These are phyloP conservation scores for Metschnikowia corniflorae DNA, from an alignment of 805 yeast species.

Conservation along the genomic window DNA sequence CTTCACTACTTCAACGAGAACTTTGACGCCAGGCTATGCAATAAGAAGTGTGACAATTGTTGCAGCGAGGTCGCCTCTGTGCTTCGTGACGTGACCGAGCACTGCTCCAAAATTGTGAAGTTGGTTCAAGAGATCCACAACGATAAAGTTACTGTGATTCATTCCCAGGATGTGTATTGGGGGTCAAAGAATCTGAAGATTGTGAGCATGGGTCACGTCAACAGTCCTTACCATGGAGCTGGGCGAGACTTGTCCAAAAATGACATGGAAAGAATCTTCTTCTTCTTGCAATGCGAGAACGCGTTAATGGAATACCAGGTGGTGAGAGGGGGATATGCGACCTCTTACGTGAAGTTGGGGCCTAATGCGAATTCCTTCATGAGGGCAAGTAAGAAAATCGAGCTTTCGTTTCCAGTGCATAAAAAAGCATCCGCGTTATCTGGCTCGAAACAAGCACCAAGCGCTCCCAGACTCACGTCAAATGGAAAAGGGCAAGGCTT, in stretches of 20 bases:
- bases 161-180: slow-evolving; percentile 78
- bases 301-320: slow-evolving; percentile 68
- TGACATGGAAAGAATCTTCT: slow-evolving; percentile 78
- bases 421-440: slow-evolving; percentile 2
- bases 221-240: slow-evolving; percentile 59
- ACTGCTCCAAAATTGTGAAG: slow-evolving; percentile 55
- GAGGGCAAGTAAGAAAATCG: slow-evolving; percentile 41
- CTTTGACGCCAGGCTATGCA: slow-evolving; percentile 64
- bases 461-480: slow-evolving; percentile 10
- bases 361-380: slow-evolving; percentile 49
- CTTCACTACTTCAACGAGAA: slow-evolving; percentile 85
- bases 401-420: slow-evolving; percentile 46
- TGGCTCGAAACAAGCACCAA: neutral
- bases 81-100: slow-evolving; percentile 63
- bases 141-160: slow-evolving; percentile 66
- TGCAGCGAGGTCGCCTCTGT: slow-evolving; percentile 33
- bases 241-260: slow-evolving; percentile 64
- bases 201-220: slow-evolving; percentile 58
- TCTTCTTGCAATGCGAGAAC: slow-evolving; percentile 64
- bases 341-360: slow-evolving; percentile 69
- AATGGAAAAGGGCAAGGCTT: slow-evolving; percentile 15
- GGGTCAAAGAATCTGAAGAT: slow-evolving; percentile 69
- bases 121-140: slow-evolving; percentile 55
- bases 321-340: slow-evolving; percentile 74
- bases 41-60: slow-evolving; percentile 84